Base-by-base conservation (phyloP, 2,329 filamentous ascomycete species). In the Phaeophleospora eucalypticola region DNA sequence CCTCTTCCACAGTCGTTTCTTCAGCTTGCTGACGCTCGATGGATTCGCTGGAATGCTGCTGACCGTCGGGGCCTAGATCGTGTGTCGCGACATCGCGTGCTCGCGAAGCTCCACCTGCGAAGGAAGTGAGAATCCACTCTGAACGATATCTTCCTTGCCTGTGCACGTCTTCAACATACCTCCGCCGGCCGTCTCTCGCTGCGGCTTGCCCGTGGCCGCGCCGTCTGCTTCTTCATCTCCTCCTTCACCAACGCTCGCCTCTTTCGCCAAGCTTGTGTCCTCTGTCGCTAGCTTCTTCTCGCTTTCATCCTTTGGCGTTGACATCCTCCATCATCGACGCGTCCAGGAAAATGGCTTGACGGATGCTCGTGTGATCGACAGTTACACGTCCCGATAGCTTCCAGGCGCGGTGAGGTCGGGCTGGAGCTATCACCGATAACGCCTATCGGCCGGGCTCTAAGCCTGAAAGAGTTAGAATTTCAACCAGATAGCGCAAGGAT, bases 271-370 rank as follows among this genome's bases (percentile, higher is more conserved):
- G 24, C 4, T 24, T 4, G 20, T n/a, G n/a, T n/a, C 16, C 4
- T 10, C 9, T 20, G 21, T 18, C 17, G 27, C 24, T 19, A 8
- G 20, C 32, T 17, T 20, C 32, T 17, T 20, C 17, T 36, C 37
- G 17, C 41, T 29, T n/a, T 40, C 41, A 20, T 36, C 14, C 18
- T 7, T 39, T 7, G 41, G 33, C 14, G 16, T 36, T 41, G 45
- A 49, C 46, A 49, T 49, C n/a, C 41, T 49, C 41, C 41, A 49
- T 49, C 24, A 39, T 34, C n/a, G 15, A 27, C 7, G 45, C 12
- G 24, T 12, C 24, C 24, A 7, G 7, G 7, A 12, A 37, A 33
- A 34, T 12, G 4, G 20, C 17, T 3, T 39, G 37, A 39, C 17
- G 20, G 37, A 18, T 39, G 17, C 4, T 12, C 19, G 14, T 4